Evolutionary conservation across 2,329 filamentous ascomycete species (phyloP).

Genomic region (Aureobasidium subglaciale): DNA sequence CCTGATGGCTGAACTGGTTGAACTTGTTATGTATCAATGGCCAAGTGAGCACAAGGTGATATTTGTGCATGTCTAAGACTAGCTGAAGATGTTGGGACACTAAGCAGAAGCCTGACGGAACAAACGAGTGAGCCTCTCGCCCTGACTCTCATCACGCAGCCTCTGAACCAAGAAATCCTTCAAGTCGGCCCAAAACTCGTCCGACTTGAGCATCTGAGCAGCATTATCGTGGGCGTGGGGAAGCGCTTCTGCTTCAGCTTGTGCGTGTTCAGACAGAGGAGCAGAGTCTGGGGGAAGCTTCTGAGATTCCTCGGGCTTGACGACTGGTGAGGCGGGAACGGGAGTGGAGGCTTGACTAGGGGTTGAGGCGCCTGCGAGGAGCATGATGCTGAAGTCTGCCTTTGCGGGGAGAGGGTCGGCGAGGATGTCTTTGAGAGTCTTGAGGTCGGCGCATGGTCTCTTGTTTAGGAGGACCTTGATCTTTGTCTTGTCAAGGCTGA

Average conservation of each 20-base stretch:
- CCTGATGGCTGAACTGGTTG: no score
- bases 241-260: constrained; percentile 42
- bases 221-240: constrained; percentile 37
- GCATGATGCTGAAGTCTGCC: constrained; percentile 80
- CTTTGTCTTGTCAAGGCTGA: constrained; percentile 63
- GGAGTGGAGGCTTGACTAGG: constrained; percentile 17
- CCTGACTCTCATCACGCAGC: constrained; percentile 61
- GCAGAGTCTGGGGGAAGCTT: constrained; percentile 21
- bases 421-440: constrained; percentile 68
- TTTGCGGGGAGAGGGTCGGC: constrained; percentile 28
- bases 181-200: constrained; percentile 82
- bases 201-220: constrained; percentile 54
- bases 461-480: constrained; percentile 81
- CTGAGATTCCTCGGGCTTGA: constrained; percentile 33
- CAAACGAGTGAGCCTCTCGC: constrained; percentile 55
- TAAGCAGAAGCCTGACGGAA: constrained; percentile 54
- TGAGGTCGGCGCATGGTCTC: constrained; percentile 73
- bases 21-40: no score
- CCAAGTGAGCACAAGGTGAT: no score
- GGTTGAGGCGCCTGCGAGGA: constrained; percentile 55
- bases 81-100: no score
- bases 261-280: constrained; percentile 25
- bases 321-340: constrained; percentile 35
- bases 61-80: no score
- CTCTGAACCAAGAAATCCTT: constrained; percentile 72